Base-by-base conservation (phyloP, 306 rosid species). In the Cucumis sativus region DNA sequence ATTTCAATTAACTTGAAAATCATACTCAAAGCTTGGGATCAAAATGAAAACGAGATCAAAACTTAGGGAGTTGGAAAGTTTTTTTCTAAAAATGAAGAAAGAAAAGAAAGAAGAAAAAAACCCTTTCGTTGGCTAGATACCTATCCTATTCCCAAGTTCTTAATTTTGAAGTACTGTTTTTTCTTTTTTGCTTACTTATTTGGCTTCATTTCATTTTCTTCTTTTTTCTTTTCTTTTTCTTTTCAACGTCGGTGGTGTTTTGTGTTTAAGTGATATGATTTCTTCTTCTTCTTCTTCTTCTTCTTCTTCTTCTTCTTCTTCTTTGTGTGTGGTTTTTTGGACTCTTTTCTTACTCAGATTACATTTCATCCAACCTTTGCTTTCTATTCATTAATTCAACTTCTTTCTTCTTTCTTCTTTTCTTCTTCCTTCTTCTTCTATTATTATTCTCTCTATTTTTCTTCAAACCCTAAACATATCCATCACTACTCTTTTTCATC, bases 341-440 rank as follows among this genome's bases (percentile, higher is more conserved):
- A 20, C 23, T 25, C 11, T 47, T 71, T 51, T 71, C 43, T 47
- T 70, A 6, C 20, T 70, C 75, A 47, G 25, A 47, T 70, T 43
- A 47, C 40, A 70, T 69, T 43, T 37, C 69, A 60, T 28, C 60
- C 8, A 60, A 33, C 52, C 61, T 64, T 75, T 57, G 0, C 33
- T 74, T 75, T 75, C 54, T 39, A 21, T 75, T 75, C 51, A 13
- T 40, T 56, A 63, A 47, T 33, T 28, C 54, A 57, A 43, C 13
- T 12, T 71, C 59, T 61, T 17, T 77, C 67, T 64, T 81, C 78
- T 59, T 39, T 72, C 43, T 12, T 79, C 76, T 56, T 78, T 47
- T 71, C 86, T 12, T 39, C 28, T 79, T 15, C 47, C 80, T 16
- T 39, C 47, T 30, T 60, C 74, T 40, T 60, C 0, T 13, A 3